Evolutionary conservation across 345 rosid genomes (phyloP), one percentile per base, ranked within the genome.

Genomic region (Dimocarpus longan): DNA sequence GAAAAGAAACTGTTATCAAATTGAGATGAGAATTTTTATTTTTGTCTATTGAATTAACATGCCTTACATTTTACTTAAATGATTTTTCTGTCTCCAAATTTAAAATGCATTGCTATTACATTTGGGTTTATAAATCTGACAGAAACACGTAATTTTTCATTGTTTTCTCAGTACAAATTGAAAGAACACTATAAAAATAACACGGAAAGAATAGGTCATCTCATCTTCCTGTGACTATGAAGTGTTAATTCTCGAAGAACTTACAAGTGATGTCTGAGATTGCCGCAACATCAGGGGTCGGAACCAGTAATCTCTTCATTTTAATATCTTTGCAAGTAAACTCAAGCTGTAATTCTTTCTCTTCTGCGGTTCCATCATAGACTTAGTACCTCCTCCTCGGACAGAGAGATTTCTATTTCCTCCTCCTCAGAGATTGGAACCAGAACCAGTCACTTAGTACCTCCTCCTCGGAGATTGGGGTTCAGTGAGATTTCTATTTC

Each of bases 401-500:
- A 77, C 5, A 90, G 76, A 32, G 93, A 92, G 85, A 87, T 75
- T 82, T 93, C 97, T 56, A 92, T 93, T 84, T 92, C 97, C 79
- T 92, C 93, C n/a, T n/a, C n/a, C n/a, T n/a, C n/a, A n/a, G n/a
- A n/a, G n/a, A n/a, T n/a, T 26, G 64, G 56, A 64, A 67, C 59
- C 63, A 57, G 24, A 65, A 39, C 11, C 10, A 56, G 54, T 77
- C 75, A 44, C 75, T 84, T 63, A 26, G 71, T 60, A 19, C 26
- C 87, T 43, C 79, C 72, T 24, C 18, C 50, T 24, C 21, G 52
- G n/a, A 77, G 19, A 21, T 77, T 84, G 73, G 87, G 82, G 78
- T 84, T 88, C 5, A 90, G 76, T 39, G 93, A 92, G 85, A 87
- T 75, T 82, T 93, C 97, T 56, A 92, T 93, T 84, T 92, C 97